A percentile compares a stretch with the other conserved stretches of the same genome.
These are phyloP conservation scores for Panaeolus papilionaceus DNA, from an alignment of 768 basidiomycete species.

Conservation along the genomic window DNA sequence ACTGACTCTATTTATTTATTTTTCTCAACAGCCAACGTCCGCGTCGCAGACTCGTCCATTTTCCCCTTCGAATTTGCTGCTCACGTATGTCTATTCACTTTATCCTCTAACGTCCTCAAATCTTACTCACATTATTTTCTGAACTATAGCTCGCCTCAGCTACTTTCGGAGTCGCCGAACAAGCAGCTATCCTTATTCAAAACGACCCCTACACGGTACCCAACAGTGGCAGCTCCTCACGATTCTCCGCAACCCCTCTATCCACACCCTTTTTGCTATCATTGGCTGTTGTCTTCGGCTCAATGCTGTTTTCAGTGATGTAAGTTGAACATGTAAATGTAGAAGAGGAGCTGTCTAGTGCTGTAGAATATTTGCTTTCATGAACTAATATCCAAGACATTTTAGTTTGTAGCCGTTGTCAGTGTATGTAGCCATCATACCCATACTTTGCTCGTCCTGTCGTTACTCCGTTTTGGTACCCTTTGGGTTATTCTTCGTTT, in stretches of 20 bases:
- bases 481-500: background rate
- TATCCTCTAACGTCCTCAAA: background rate
- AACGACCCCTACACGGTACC: background rate
- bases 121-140: background rate
- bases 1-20: background rate
- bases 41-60: constrained; percentile 61
- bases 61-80: constrained; percentile 53
- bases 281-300: background rate
- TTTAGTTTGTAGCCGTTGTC: background rate
- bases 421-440: background rate
- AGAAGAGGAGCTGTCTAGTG: no score
- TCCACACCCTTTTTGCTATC: background rate
- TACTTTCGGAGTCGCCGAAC: constrained; percentile 38
- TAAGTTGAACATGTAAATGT: background rate
- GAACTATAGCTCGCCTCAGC: constrained; percentile 32
- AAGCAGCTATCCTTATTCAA: constrained; percentile 30
- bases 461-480: background rate
- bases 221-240: background rate
- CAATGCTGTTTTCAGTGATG: background rate
- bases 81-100: constrained; percentile 30
- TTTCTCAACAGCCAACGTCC: constrained; percentile 48
- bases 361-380: no score
- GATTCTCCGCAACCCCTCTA: background rate
- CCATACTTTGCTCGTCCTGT: background rate
- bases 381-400: no score